phyloP scores from a whole-genome alignment of 495 filamentous ascomycete genomes.

The Hypoxylon intermedium region DNA sequence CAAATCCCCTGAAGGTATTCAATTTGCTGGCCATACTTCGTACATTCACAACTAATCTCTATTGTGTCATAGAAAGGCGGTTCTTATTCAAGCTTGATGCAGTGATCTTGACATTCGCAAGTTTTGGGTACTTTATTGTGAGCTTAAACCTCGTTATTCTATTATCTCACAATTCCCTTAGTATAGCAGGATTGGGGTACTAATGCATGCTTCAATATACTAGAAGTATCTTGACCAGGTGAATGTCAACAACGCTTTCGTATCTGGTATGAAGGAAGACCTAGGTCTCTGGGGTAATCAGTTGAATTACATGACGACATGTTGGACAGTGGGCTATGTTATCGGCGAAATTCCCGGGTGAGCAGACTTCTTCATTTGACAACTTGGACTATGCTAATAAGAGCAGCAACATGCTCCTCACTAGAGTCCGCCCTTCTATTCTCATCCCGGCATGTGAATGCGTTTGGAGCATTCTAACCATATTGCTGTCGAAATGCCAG shows the following conservation, averaged over 20 bases:
- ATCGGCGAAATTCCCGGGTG: slow-evolving; percentile 66
- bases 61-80: slow-evolving; percentile 51
- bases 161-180: too few relatives aligned
- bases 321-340: slow-evolving; percentile 70
- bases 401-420: slow-evolving; percentile 47
- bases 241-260: slow-evolving; percentile 65
- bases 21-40: too few relatives aligned
- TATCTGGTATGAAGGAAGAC: slow-evolving; percentile 68
- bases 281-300: slow-evolving; percentile 64
- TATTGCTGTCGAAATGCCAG: slow-evolving; percentile 55
- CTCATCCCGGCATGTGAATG: slow-evolving; percentile 66
- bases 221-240: slow-evolving; percentile 66
- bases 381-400: slow-evolving; percentile 23
- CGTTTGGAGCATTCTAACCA: slow-evolving; percentile 62
- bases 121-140: slow-evolving; percentile 64
- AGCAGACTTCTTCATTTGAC: slow-evolving; percentile 19
- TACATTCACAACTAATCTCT: too few relatives aligned
- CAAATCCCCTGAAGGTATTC: slow-evolving; percentile 56
- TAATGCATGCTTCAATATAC: too few relatives aligned
- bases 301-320: slow-evolving; percentile 58
- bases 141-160: too few relatives aligned
- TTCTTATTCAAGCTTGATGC: slow-evolving; percentile 68
- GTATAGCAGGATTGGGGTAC: too few relatives aligned
- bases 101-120: slow-evolving; percentile 62
- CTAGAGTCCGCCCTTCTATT: slow-evolving; percentile 60